phyloP scores from a whole-genome alignment of 2,329 filamentous ascomycete species.

The Chaetomiaceae sp. region DNA sequence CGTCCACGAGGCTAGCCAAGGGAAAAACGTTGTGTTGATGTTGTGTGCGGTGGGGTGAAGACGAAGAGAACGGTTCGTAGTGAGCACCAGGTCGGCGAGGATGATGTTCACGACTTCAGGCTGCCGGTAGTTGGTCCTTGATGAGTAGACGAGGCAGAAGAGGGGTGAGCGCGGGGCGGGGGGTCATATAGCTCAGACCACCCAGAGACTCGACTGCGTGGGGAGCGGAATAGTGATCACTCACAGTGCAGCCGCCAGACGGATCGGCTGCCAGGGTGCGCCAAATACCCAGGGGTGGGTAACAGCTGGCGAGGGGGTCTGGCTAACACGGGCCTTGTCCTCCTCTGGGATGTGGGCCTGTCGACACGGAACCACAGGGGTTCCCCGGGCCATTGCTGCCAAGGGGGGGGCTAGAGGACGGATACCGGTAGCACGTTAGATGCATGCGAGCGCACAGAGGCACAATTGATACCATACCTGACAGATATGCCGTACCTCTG shows the following conservation, averaged over 20 bases:
- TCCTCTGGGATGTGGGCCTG: slow-evolving; percentile 4
- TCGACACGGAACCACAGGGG: background rate
- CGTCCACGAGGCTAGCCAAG: background rate
- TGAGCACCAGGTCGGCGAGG: background rate
- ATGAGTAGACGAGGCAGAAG: background rate
- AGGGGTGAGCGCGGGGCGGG: background rate
- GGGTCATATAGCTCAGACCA: slow-evolving; percentile 14
- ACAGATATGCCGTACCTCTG: too few species aligned
- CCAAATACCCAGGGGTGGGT: background rate
- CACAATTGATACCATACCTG: too few species aligned
- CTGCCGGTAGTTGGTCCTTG: background rate
- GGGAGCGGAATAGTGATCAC: slow-evolving; percentile 2
- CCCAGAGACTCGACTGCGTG: slow-evolving; percentile 3
- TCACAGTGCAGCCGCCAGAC: slow-evolving; percentile 4
- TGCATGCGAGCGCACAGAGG: too few species aligned
- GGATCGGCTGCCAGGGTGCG: slow-evolving; percentile 11
- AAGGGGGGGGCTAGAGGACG: too few species aligned
- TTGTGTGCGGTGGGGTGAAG: too few species aligned
- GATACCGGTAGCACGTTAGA: background rate
- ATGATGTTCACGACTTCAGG: background rate
- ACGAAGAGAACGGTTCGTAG: background rate
- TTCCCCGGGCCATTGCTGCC: background rate
- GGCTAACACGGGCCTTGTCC: background rate
- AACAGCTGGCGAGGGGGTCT: background rate
- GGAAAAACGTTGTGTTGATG: background rate